These are phyloP conservation scores for Plectranthus barbatus DNA, from an alignment of 257 asterid species.

Conservation along the genomic window DNA sequence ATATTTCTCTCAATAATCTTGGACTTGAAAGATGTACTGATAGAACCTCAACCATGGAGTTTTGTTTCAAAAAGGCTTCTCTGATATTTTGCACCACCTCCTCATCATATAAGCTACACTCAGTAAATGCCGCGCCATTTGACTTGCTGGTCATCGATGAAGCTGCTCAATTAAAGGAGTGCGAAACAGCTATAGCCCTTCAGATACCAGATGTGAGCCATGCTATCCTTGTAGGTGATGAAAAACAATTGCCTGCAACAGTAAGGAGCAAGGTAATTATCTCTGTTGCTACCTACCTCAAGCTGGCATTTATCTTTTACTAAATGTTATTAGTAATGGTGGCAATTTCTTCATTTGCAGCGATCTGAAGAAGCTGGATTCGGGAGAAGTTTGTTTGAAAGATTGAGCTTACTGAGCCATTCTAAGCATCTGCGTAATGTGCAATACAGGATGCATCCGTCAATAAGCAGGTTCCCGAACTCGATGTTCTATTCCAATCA, in stretches of 20 bases:
- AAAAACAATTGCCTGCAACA: too few relatives aligned
- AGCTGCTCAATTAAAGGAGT: too few relatives aligned
- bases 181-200: constrained; percentile 47
- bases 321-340: neutral
- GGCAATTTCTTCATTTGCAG: constrained; percentile 16
- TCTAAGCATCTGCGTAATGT: too few relatives aligned
- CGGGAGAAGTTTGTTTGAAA: constrained; percentile 65
- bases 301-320: neutral
- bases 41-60: constrained; percentile 24
- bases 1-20: constrained; percentile 16
- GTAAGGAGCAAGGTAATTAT: constrained; percentile 40
- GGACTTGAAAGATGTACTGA: too few relatives aligned
- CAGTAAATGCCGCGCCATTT: constrained; percentile 21
- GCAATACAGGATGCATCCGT: too few relatives aligned
- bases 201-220: constrained; percentile 37
- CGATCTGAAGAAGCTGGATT: constrained; percentile 37
- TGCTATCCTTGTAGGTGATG: too few relatives aligned
- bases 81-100: constrained; percentile 50
- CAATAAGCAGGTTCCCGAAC: too few relatives aligned
- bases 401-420: too few relatives aligned
- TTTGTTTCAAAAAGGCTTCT: constrained; percentile 37
- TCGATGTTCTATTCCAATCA: constrained; percentile 28
- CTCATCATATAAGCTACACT: too few relatives aligned
- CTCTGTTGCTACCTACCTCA: neutral
- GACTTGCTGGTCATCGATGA: constrained; percentile 45